Conservation (phyloP, 2,329 filamentous ascomycete genomes). For the Epichloe glyceriae region DNA sequence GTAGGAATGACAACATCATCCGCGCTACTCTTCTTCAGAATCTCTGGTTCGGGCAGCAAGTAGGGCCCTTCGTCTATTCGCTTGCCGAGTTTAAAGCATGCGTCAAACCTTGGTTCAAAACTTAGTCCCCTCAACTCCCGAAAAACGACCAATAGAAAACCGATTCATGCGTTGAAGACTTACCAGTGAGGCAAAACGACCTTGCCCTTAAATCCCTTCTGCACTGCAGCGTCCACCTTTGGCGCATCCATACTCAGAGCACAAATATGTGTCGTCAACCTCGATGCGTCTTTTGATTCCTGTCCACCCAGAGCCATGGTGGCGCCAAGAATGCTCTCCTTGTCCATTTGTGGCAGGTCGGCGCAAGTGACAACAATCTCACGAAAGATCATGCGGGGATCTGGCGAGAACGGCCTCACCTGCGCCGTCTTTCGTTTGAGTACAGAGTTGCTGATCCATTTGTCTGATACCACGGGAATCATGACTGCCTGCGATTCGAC, state of each 20-base stretch:
- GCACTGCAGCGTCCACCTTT: slow-evolving; percentile 50
- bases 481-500: slow-evolving; percentile 59
- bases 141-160: background rate
- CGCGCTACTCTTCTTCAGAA: slow-evolving; percentile 48
- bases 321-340: slow-evolving; percentile 83
- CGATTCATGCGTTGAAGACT: slow-evolving; percentile 10
- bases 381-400: slow-evolving; percentile 81
- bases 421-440: slow-evolving; percentile 58
- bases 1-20: slow-evolving; percentile 42
- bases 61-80: slow-evolving; percentile 85
- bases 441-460: slow-evolving; percentile 67
- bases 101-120: slow-evolving; percentile 61
- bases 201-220: slow-evolving; percentile 58
- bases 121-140: background rate
- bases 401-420: slow-evolving; percentile 75
- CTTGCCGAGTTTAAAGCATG: slow-evolving; percentile 85
- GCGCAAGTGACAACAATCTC: slow-evolving; percentile 72
- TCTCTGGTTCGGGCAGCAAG: slow-evolving; percentile 70
- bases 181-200: slow-evolving; percentile 91
- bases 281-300: slow-evolving; percentile 58
- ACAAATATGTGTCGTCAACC: slow-evolving; percentile 76
- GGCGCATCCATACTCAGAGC: slow-evolving; percentile 63
- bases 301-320: slow-evolving; percentile 81
- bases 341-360: slow-evolving; percentile 73
- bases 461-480: slow-evolving; percentile 70